These are phyloP conservation scores for Rhizopogon roseolus DNA, from an alignment of 768 basidiomycete species.

Conservation along the genomic window DNA sequence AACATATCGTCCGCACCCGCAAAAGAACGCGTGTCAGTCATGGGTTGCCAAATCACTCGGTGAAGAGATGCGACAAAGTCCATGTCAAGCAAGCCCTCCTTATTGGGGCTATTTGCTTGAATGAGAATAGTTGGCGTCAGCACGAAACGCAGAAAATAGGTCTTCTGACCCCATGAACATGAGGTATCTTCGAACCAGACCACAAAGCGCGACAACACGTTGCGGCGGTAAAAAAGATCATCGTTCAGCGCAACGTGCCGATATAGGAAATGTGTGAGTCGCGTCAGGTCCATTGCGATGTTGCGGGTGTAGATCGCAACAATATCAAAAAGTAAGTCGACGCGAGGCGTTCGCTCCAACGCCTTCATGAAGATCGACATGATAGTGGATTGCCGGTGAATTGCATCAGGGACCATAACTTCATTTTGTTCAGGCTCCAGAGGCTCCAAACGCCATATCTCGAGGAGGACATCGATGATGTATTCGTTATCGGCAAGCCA, in stretches of 20 bases:
- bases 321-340: slow-evolving; percentile 87
- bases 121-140: slow-evolving; percentile 84
- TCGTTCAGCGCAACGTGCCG: slow-evolving; percentile 73
- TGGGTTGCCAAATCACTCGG: slow-evolving; percentile 76
- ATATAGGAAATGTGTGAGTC: slow-evolving; percentile 81
- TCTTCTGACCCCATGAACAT: slow-evolving; percentile 72
- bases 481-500: slow-evolving; percentile 71
- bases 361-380: slow-evolving; percentile 74
- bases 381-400: slow-evolving; percentile 60
- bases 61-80: slow-evolving; percentile 71
- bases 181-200: slow-evolving; percentile 71
- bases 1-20: slow-evolving; percentile 74
- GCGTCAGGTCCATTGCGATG: slow-evolving; percentile 77
- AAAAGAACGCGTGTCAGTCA: slow-evolving; percentile 51
- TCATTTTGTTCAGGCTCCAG: slow-evolving; percentile 39
- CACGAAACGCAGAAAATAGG: slow-evolving; percentile 73
- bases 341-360: slow-evolving; percentile 64
- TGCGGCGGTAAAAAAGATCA: slow-evolving; percentile 68
- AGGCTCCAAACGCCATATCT: slow-evolving; percentile 61
- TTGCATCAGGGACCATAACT: slow-evolving; percentile 42
- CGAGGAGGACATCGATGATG: slow-evolving; percentile 67
- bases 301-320: slow-evolving; percentile 76
- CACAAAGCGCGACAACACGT: slow-evolving; percentile 79
- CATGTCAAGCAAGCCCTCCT: slow-evolving; percentile 61
- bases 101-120: slow-evolving; percentile 54